Evolutionary conservation across 352 stramenopile species (phyloP), one percentile per base, ranked within the genome.

Genomic region (Peronospora belbahrii): DNA sequence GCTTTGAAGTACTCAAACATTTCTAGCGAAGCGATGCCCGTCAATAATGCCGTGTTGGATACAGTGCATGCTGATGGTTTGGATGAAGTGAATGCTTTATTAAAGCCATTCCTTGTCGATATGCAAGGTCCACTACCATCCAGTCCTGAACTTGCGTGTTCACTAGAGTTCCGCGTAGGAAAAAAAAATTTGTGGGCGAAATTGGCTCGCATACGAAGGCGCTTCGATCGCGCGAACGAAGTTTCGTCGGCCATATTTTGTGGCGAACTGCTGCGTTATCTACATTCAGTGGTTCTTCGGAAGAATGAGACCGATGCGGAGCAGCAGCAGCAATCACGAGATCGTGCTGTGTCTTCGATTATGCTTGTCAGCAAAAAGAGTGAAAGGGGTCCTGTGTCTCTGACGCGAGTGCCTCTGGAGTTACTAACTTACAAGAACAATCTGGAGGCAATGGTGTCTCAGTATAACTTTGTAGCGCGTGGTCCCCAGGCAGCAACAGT

Each of bases 381-480:
- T 28, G 53, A 56, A 11, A 55, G 47, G 30, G 52, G 24, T 2
- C 34, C 56, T 37, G 51, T 63, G 31, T 43, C 46, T 31, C 39
- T 70, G 6, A 70, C 60, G 13, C 56, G 56, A 23, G 61, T 88
- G 13, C 77, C 77, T 6, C 52, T 85, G 15, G 71, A 88, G 48
- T 42, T 88, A 30, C 25, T 88, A 30, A 83, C 77, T 4, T 88
- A 88, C 62, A 85, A 86, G 51, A 83, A 65, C 48, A 88, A 88
- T 25, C 28, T 88, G 3, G 77, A 88, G 33, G 77, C 77, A 7
- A 76, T 88, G 67, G 57, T 85, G 9, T 88, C 77, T 2, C 77
- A 88, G 45, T 88, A 86, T 55, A 71, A 83, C 38, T 88, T 88
- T 27, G 55, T 88, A 10, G 66, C 77, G 9, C 74, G 74, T 18